Conservation (phyloP, 257 asterid species). For the Handroanthus guayacan region DNA sequence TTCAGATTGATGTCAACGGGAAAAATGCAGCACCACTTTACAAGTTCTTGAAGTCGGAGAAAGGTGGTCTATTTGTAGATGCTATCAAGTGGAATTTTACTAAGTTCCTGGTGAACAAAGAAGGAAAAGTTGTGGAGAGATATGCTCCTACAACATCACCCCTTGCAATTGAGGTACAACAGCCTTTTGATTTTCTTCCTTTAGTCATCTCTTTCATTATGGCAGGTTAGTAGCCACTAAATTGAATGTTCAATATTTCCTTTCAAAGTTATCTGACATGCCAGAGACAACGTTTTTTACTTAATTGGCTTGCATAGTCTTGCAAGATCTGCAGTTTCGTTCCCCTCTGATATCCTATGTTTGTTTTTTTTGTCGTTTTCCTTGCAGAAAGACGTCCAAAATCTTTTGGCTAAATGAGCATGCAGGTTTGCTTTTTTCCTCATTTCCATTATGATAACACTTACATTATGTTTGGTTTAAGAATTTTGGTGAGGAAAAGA, state of each 20-base stretch:
- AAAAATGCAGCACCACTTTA: constrained; percentile 72
- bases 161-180: constrained; percentile 70
- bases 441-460: background rate
- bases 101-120: constrained; percentile 75
- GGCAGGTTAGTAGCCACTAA: background rate
- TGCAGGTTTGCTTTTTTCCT: constrained; percentile 41
- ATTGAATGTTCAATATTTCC: background rate
- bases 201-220: background rate
- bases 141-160: constrained; percentile 79
- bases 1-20: constrained; percentile 84
- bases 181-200: background rate
- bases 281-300: background rate
- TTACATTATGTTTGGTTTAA: background rate
- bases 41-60: constrained; percentile 79
- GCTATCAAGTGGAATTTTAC: constrained; percentile 93
- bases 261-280: background rate
- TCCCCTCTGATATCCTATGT: constrained; percentile 21
- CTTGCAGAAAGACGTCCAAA: constrained; percentile 68
- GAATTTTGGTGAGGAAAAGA: too few relatives aligned
- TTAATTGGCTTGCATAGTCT: background rate
- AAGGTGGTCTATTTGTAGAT: constrained; percentile 63
- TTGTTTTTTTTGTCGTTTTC: background rate
- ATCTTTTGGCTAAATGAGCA: constrained; percentile 54
- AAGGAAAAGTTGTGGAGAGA: constrained; percentile 78
- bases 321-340: background rate